Conservation (phyloP, 1,284 basidiomycete genomes). For the Abortiporus biennis region DNA sequence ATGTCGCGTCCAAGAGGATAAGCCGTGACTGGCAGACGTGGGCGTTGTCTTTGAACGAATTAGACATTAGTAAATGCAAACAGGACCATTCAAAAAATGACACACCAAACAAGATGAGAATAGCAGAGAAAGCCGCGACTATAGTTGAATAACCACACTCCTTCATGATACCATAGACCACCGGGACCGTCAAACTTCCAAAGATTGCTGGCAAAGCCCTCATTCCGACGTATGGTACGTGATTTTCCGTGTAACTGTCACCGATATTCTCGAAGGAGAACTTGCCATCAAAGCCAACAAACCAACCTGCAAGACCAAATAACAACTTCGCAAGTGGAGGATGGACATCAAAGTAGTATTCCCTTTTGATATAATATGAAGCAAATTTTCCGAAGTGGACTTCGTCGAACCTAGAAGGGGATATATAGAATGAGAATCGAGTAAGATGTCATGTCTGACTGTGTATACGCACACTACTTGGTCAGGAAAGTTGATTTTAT, state of each 20-base stretch:
- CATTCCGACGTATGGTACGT: conserved; percentile 95
- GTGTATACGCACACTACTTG: conserved; percentile 78
- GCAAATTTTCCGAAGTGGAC: conserved; percentile 97
- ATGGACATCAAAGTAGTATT: conserved; percentile 99
- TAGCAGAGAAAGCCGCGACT: conserved; percentile 85
- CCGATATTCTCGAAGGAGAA: conserved; percentile 96
- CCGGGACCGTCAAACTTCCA: conserved; percentile 83
- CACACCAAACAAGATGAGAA: conserved; percentile 82
- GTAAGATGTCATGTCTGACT: not conserved
- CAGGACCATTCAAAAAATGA: conserved; percentile 13
- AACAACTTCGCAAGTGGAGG: conserved; percentile 94
- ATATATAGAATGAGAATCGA: not conserved
- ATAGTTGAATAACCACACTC: conserved; percentile 92
- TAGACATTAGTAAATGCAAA: conserved; percentile 5
- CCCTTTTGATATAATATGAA: conserved; percentile 81
- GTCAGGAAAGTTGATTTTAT: conserved; percentile 90
- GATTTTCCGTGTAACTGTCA: conserved; percentile 81
- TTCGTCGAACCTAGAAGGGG: conserved; percentile 78
- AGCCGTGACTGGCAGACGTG: conserved; percentile 94
- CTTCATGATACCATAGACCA: conserved; percentile 97
- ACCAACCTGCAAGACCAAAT: conserved; percentile 90
- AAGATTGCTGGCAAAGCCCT: conserved; percentile 88
- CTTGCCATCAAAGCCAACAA: conserved; percentile 92
- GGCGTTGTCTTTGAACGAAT: conserved; percentile 66
- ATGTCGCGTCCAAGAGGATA: conserved; percentile 91